phyloP scores from a whole-genome alignment of 805 yeast species.

The Spencermartinsiella europaea region DNA sequence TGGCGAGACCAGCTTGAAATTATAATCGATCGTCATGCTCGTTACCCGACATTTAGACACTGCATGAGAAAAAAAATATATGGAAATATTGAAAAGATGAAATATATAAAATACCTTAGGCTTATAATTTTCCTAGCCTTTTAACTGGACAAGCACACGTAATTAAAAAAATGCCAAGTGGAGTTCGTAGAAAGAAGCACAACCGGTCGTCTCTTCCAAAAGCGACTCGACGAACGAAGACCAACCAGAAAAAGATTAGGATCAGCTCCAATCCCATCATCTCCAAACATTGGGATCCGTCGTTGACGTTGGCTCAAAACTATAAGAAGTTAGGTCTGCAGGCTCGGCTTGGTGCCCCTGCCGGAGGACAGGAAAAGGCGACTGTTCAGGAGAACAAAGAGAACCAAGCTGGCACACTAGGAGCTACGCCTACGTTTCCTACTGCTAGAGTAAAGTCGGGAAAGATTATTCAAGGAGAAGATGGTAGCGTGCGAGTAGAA shows the following conservation, averaged over 20 bases:
- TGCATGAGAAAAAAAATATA: too few relatives aligned
- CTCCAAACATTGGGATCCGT: constrained; percentile 85
- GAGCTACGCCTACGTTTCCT: constrained; percentile 22
- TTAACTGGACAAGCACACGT: too few relatives aligned
- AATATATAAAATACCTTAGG: too few relatives aligned
- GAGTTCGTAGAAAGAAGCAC: constrained; percentile 82
- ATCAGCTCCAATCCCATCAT: constrained; percentile 73
- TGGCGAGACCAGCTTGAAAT: too few relatives aligned
- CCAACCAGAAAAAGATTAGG: constrained; percentile 60
- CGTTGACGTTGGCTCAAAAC: constrained; percentile 76
- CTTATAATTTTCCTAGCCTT: too few relatives aligned
- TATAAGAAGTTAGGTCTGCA: constrained; percentile 76
- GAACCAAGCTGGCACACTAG: constrained; percentile 52
- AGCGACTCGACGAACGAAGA: constrained; percentile 65
- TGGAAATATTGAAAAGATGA: too few relatives aligned
- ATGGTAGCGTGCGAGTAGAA: constrained; percentile 62
- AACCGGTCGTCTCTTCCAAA: constrained; percentile 65
- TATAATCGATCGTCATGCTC: too few relatives aligned
- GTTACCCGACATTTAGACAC: too few relatives aligned
- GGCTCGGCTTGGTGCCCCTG: constrained; percentile 55
- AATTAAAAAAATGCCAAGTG: constrained; percentile 31
- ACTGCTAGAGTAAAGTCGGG: constrained; percentile 42
- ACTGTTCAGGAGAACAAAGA: constrained; percentile 23
- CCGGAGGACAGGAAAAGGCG: constrained; percentile 76
- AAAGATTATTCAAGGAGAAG: constrained; percentile 61